A percentile compares a stretch with the other conserved stretches of the same genome.
phyloP scores from a whole-genome alignment of 2,329 filamentous ascomycete species.

The Lomentospora prolificans region DNA sequence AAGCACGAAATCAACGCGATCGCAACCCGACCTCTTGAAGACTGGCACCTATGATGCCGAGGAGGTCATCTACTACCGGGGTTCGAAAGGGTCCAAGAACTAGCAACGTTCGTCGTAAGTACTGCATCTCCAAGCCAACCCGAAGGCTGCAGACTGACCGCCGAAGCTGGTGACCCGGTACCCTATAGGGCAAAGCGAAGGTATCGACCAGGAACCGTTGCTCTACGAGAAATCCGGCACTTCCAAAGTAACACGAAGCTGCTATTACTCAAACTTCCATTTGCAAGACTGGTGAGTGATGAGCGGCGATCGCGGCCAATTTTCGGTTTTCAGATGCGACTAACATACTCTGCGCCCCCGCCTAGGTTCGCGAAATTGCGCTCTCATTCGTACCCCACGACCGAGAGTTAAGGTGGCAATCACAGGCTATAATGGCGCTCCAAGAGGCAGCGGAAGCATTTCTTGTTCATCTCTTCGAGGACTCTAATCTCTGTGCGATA shows the following conservation, averaged over 20 bases:
- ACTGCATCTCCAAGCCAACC: not conserved
- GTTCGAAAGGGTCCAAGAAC: not conserved
- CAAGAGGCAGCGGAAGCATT: constrained; percentile 97
- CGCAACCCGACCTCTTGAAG: too few relatives aligned
- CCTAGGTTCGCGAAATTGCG: constrained; percentile 62
- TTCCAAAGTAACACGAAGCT: constrained; percentile 89
- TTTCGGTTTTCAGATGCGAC: not conserved
- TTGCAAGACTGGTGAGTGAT: constrained; percentile 57
- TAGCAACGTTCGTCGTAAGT: constrained; percentile 5
- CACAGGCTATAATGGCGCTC: constrained; percentile 82
- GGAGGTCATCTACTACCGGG: not conserved
- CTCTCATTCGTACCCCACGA: constrained; percentile 51
- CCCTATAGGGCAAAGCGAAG: constrained; percentile 52
- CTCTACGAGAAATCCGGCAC: constrained; percentile 81
- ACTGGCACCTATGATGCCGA: not conserved
- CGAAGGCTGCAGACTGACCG: not conserved
- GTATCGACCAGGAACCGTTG: constrained; percentile 72
- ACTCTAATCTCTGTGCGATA: constrained; percentile 91
- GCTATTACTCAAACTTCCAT: constrained; percentile 69
- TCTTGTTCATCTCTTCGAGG: constrained; percentile 91
- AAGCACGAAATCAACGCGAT: too few relatives aligned
- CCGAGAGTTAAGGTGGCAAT: constrained; percentile 84
- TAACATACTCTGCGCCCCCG: too few relatives aligned
- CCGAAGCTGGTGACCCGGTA: constrained; percentile 62
- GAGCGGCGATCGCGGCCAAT: not conserved